A percentile compares a stretch with the other conserved stretches of the same genome.
Conservation (phyloP, 352 stramenopile genomes). For the Globisporangium paddicum region DNA sequence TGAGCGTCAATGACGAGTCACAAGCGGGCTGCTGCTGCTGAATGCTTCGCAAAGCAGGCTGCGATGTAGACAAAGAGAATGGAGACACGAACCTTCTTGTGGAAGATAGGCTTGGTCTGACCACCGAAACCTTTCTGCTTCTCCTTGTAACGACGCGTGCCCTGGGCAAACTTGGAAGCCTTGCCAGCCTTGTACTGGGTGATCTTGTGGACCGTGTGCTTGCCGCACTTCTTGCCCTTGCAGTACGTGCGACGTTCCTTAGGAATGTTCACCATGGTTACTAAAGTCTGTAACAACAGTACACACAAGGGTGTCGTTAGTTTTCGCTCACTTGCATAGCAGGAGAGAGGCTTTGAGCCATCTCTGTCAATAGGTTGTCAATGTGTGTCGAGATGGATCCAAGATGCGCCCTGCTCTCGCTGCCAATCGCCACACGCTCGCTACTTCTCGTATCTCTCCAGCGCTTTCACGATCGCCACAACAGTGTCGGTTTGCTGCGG, state of each 20-base stretch:
- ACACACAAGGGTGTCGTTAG: slow-evolving; percentile 8
- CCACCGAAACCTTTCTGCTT: slow-evolving; percentile 99
- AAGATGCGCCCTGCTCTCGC: slow-evolving; percentile 1
- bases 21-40: background rate
- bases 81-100: slow-evolving; percentile 94
- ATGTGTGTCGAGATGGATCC: background rate
- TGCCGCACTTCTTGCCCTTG: slow-evolving; percentile 98
- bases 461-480: background rate
- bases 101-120: slow-evolving; percentile 99
- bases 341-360: background rate
- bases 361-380: background rate
- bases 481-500: background rate
- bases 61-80: background rate
- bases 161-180: slow-evolving; percentile 99
- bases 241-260: slow-evolving; percentile 99
- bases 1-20: background rate
- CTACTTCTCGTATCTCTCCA: background rate
- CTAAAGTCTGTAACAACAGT: slow-evolving; percentile 46
- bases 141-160: slow-evolving; percentile 96
- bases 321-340: background rate
- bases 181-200: slow-evolving; percentile 99
- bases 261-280: slow-evolving; percentile 99
- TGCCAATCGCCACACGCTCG: background rate
- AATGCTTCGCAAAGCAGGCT: too few relatives aligned
- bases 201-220: slow-evolving; percentile 99